Base-by-base conservation (phyloP, 495 filamentous ascomycete species). In the Talaromyces adpressus region DNA sequence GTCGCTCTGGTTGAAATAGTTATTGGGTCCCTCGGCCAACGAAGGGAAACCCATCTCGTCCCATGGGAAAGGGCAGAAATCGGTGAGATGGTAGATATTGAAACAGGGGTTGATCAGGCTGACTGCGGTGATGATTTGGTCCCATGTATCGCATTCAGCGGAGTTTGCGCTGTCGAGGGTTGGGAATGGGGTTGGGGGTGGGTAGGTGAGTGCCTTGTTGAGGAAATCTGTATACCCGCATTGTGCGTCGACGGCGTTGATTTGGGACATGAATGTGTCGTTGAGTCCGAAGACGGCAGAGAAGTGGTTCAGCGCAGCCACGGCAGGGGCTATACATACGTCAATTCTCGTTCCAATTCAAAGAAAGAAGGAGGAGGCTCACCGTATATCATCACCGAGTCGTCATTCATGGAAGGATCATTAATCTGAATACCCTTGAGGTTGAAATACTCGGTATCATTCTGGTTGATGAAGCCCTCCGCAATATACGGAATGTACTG, bases 401-500 rank as follows among this genome's bases (percentile, higher is more conserved):
- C 76, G 14, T 78, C 73, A 39, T 81, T 82, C 39, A 88, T 84
- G 3, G 79, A 80, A 0, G 89, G 90, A 66, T 91, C 87, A 71
- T 91, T 86, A 64, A 92, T 84, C 69, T 86, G 77, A 59, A 90
- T 82, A 2, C 84, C 85, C n/a, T 81, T 75, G 11, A 92, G 70
- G 66, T 91, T 79, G 70, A 85, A 91, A 68, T 91, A 87, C 2
- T 68, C 77, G 1, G 73, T 86, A 68, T 94, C 82, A 18, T 91
- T 85, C 49, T 77, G 78, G 62, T 90, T 82, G 67, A 93, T 75
- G 79, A 94, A 89, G 8, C 85, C 87, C 66, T 84, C 81, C 1
- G 89, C 86, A 57, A 95, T 87, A 68, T 93, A 95, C 0, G 91
- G 89, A 41, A 91, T 86, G 66, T 93, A 95, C 62, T 79, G 79